Conservation (phyloP, 1,284 basidiomycete genomes). For the Ceratobasidium theobromae region DNA sequence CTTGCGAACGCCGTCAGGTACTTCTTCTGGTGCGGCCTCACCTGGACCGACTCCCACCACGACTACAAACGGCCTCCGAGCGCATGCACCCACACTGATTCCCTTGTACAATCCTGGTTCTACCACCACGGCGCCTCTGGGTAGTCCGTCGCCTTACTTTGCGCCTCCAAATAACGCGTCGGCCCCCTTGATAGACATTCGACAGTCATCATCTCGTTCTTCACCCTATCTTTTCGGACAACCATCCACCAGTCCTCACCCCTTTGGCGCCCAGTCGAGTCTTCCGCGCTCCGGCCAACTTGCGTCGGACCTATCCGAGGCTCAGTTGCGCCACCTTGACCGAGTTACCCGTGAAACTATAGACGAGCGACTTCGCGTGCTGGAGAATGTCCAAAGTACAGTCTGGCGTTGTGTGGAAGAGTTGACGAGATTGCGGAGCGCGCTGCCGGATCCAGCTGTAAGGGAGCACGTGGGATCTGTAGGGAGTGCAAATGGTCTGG, state of each 20-base stretch:
- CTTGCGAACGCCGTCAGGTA: neutral
- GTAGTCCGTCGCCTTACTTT: constrained; percentile 9
- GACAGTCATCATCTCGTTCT: constrained; percentile 19
- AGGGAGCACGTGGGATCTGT: neutral
- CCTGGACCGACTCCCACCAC: neutral
- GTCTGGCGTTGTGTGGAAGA: constrained; percentile 75
- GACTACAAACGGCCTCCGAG: neutral
- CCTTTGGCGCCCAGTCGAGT: constrained; percentile 30
- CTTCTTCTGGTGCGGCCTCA: neutral
- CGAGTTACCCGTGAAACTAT: constrained; percentile 71
- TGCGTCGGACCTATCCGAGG: constrained; percentile 57
- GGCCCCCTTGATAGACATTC: constrained; percentile 3
- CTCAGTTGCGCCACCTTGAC: constrained; percentile 62
- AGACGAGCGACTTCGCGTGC: constrained; percentile 73
- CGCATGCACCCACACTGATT: constrained; percentile 52
- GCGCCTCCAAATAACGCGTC: constrained; percentile 11
- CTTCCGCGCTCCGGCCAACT: constrained; percentile 44
- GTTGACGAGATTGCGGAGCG: constrained; percentile 69
- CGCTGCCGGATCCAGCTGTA: constrained; percentile 50
- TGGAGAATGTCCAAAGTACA: constrained; percentile 71
- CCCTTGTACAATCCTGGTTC: constrained; percentile 51
- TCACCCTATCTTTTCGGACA: neutral
- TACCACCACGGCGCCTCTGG: neutral
- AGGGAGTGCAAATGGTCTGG: neutral
- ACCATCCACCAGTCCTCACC: constrained; percentile 10